Base-by-base conservation (phyloP, 257 asterid genomes). In the Ajuga chamaepitys region DNA sequence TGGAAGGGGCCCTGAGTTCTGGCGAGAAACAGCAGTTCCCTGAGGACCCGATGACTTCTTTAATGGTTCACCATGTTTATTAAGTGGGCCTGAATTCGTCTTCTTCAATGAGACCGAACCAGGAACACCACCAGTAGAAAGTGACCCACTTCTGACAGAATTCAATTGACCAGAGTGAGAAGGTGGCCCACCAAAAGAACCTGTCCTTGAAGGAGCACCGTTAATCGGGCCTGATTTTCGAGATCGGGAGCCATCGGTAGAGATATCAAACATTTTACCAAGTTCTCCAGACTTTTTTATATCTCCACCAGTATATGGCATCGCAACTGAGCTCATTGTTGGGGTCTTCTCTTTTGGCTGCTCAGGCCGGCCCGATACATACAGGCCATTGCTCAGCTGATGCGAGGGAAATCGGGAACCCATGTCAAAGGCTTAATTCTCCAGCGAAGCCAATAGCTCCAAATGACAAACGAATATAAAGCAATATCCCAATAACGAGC, bases 221-320 rank as follows among this genome's bases (percentile, higher is more conserved):
- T 55, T 84, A 32, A 84, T 77, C n/a, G 91, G 91, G 22, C 91
- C 91, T 41, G 91, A 84, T 77, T 84, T 84, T 58, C 88, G 77
- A 35, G 91, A 82, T 57, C 88, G 66, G 52, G 91, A 82, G 46
- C 81, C 77, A 37, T 85, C 91, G 40, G 35, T 58, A 4, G 86
- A 83, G 59, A 86, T 82, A 47, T 85, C 95, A 21, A 80, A 85
- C 96, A 89, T 89, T 72, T 86, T 89, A 17, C 96, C 96, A 0
- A 88, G 84, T 40, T 88, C 96, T 9, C 96, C 96, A 9, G 96
- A 88, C 54, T 75, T 88, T 61, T 81, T 84, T 57, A 88, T 84
- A 64, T 86, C 93, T 10, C 96, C 96, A 6, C 96, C 96, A 13
- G 95, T 88, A 56, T 88, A 88, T 2, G 96, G 96, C 84, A 82